phyloP scores from a whole-genome alignment of 2,329 filamentous ascomycete species.

The Taxawa tesnikishii region DNA sequence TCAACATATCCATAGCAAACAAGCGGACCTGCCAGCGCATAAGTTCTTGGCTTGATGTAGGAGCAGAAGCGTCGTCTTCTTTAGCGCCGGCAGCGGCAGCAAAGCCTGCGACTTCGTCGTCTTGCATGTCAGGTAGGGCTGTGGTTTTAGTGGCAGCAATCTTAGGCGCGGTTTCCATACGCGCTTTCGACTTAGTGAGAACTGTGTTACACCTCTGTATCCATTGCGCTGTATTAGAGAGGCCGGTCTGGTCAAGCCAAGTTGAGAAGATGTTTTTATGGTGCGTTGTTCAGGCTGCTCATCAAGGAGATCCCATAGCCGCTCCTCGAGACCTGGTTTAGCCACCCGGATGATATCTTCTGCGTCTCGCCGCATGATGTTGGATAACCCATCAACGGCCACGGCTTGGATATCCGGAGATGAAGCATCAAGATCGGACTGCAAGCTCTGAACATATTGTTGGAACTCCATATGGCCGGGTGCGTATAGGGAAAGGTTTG shows the following conservation, averaged over 20 bases:
- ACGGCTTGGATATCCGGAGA: slow-evolving; percentile 61
- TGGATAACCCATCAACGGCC: slow-evolving; percentile 79
- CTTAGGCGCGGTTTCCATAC: slow-evolving; percentile 39
- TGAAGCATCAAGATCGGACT: slow-evolving; percentile 61
- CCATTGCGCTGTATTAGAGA: slow-evolving; percentile 73
- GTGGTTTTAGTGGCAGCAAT: slow-evolving; percentile 32
- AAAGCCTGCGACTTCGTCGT: slow-evolving; percentile 95
- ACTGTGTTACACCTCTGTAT: slow-evolving; percentile 79
- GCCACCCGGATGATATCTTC: slow-evolving; percentile 69
- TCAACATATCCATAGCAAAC: slow-evolving; percentile 83
- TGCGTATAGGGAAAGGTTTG: slow-evolving; percentile 86
- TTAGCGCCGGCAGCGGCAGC: slow-evolving; percentile 56
- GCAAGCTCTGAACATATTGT: slow-evolving; percentile 71
- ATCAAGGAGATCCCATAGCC: slow-evolving; percentile 84
- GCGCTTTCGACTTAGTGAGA: slow-evolving; percentile 72
- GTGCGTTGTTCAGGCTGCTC: slow-evolving; percentile 61
- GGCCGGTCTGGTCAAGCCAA: slow-evolving; percentile 84
- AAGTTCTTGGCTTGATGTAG: slow-evolving; percentile 58
- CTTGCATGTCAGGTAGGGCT: slow-evolving; percentile 65
- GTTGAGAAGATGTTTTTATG: slow-evolving; percentile 79
- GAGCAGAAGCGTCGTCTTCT: slow-evolving; percentile 25
- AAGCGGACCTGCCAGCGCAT: slow-evolving; percentile 91
- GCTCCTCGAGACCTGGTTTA: slow-evolving; percentile 70
- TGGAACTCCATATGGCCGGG: slow-evolving; percentile 74
- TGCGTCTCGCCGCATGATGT: slow-evolving; percentile 87